Evolutionary conservation across 352 stramenopile species (phyloP), one percentile per base, ranked within the genome.

Genomic region (Pythium rhizo-oryzae): DNA sequence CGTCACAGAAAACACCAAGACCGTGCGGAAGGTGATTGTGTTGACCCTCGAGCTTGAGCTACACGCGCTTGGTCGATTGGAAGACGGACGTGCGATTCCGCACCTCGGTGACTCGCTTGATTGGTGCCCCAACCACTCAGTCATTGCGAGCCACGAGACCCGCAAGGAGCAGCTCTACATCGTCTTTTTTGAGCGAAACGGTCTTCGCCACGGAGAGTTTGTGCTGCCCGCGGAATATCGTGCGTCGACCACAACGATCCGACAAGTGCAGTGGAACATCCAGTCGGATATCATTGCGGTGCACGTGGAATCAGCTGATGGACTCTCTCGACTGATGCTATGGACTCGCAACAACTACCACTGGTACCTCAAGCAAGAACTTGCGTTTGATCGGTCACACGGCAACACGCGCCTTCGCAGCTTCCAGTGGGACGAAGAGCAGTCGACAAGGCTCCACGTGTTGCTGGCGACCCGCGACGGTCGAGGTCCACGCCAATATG

Each of bases 111-210:
- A 61, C 4, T 43, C 66, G 28, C 30, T 96, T n/a, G 62, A 87
- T 49, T 96, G 89, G 89, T 80, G 77, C 54, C 82, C 89, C 16
- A 89, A 89, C 72, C 78, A 94, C 44, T 86, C 86, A 47, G 72
- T 94, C 5, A 81, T 96, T 51, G 78, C 85, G 11, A 85, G 78
- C 56, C 78, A 75, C 50, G 84, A 96, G 67, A 74, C 67, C 37
- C 75, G 85, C 46, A 86, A 84, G 30, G 74, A 81, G 4, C 67
- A 84, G 55, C 69, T 87, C 28, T 79, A 84, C 35, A 71, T 94
- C 16, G 84, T 93, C 19, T 94, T 95, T 62, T 96, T 96, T 55
- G 88, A 96, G 65, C 75, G 82, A 23, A 96, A 96, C 62, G 88
- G 88, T 1, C 69, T 94, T 46, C 79, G 84, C 2, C 88, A 96